Base-by-base conservation (phyloP, 2,329 filamentous ascomycete genomes). In the Ustulina deusta region DNA sequence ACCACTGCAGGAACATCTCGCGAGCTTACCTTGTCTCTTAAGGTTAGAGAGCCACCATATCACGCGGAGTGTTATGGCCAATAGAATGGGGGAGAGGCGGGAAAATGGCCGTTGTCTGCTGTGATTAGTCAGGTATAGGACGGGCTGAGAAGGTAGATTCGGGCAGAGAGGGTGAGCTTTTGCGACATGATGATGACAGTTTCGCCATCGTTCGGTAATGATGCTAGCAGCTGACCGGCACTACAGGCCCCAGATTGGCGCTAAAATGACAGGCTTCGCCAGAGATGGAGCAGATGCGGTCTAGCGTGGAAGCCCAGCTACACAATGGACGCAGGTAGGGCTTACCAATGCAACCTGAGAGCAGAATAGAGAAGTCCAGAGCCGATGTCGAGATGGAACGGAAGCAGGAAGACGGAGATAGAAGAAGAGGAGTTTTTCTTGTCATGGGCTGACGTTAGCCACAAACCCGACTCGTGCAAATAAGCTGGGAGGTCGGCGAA, bases 211-310 rank as follows among this genome's bases (percentile, higher is more conserved):
- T 60, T 60, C 38, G 25, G 22, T 15, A 29, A 40, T 25, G 32
- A 56, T 15, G 36, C 34, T 56, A 25, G 58, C 54, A 46, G 36
- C 52, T 58, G 34, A 46, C 25, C 15, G 42, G 20, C 20, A 63
- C 17, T 29, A 27, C 44, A 60, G 49, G 36, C 27, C 54, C n/a
- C 49, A 17, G 60, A 15, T 22, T 38, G 54, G 25, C 63, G 29
- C 63, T 69, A 69, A 69, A 61, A 66, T 66, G 66, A 69, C 48
- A 54, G 46, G 34, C 55, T 29, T 61, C 7, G 32, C 22, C 2
- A 61, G 42, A 44, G 42, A 63, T 62, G 15, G 20, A 61, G 56
- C 49, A 36, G 51, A 61, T 64, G 6, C 11, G n/a, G 55, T 52
- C 40, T 68, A 68, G 62, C 54, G 52, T 20, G 20, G 15, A 51